Evolutionary conservation across 2,329 filamentous ascomycete species (phyloP).

Genomic region (Aspergillus ruber): DNA sequence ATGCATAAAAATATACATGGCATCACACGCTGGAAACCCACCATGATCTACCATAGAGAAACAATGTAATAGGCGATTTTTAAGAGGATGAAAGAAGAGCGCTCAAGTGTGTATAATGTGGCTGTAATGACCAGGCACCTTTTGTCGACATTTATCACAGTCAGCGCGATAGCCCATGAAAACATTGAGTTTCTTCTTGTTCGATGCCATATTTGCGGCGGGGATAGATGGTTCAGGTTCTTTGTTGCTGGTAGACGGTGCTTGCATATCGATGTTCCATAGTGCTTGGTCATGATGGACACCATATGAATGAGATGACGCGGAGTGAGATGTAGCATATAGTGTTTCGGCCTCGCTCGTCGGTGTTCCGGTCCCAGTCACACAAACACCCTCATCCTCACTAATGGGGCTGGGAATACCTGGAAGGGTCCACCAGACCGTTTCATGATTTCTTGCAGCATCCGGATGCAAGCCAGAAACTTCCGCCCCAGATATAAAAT

Average conservation of each 20-base stretch:
- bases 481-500: neutral
- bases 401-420: slow-evolving; percentile 37
- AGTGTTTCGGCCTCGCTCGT: slow-evolving; percentile 14
- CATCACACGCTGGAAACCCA: neutral
- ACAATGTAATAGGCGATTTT: neutral
- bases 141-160: slow-evolving; percentile 69
- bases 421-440: slow-evolving; percentile 16
- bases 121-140: slow-evolving; percentile 73
- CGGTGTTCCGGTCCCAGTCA: slow-evolving; percentile 5
- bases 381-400: slow-evolving; percentile 23
- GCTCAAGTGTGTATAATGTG: slow-evolving; percentile 55
- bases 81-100: neutral
- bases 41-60: too few species aligned
- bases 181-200: slow-evolving; percentile 55
- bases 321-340: slow-evolving; percentile 5
- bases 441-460: slow-evolving; percentile 7
- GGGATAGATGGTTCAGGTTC: neutral
- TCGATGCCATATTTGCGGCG: slow-evolving; percentile 1
- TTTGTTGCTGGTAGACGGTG: neutral
- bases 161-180: slow-evolving; percentile 73
- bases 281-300: neutral
- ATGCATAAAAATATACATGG: neutral
- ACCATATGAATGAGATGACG: slow-evolving; percentile 1
- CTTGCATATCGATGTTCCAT: slow-evolving; percentile 3
- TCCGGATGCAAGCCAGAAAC: neutral